phyloP scores from a whole-genome alignment of 345 rosid species.

The Citrus mangshanensis region DNA sequence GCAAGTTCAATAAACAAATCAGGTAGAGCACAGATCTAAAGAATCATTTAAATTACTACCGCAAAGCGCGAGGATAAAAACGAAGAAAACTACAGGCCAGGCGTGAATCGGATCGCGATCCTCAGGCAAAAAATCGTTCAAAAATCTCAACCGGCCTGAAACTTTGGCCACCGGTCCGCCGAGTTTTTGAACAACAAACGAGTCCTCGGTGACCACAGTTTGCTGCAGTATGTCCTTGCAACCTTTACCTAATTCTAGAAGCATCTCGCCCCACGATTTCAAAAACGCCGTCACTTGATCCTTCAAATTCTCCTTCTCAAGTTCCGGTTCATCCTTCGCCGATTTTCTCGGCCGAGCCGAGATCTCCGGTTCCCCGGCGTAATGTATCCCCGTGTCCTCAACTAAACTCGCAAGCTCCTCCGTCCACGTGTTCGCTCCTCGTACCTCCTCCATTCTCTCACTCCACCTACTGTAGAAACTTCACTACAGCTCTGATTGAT shows the following conservation, averaged over 20 bases:
- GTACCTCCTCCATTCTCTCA: slow-evolving; percentile 58
- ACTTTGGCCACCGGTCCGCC: slow-evolving; percentile 63
- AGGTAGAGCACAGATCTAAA: neutral
- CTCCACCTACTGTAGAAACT: slow-evolving; percentile 10
- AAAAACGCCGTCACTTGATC: slow-evolving; percentile 70
- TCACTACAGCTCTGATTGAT: slow-evolving; percentile 6
- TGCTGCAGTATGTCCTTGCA: slow-evolving; percentile 65
- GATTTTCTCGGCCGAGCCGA: slow-evolving; percentile 15
- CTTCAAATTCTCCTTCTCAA: slow-evolving; percentile 51
- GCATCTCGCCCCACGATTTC: slow-evolving; percentile 93
- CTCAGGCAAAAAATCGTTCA: slow-evolving; percentile 92
- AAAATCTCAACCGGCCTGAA: slow-evolving; percentile 56
- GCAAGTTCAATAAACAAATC: neutral
- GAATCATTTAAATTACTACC: slow-evolving; percentile 31
- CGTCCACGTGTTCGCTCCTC: slow-evolving; percentile 61
- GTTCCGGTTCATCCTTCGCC: slow-evolving; percentile 17
- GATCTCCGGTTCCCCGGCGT: slow-evolving; percentile 37
- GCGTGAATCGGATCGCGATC: slow-evolving; percentile 89
- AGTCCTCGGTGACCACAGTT: slow-evolving; percentile 63
- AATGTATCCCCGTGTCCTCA: slow-evolving; percentile 42
- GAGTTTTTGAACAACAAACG: slow-evolving; percentile 67
- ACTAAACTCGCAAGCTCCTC: slow-evolving; percentile 67
- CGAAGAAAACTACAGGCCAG: slow-evolving; percentile 81
- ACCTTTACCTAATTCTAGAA: slow-evolving; percentile 73
- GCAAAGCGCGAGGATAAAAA: slow-evolving; percentile 66